A percentile compares a stretch with the other conserved stretches of the same genome.
These are phyloP conservation scores for Podaxis rugospora DNA, from an alignment of 768 basidiomycete species.

Conservation along the genomic window DNA sequence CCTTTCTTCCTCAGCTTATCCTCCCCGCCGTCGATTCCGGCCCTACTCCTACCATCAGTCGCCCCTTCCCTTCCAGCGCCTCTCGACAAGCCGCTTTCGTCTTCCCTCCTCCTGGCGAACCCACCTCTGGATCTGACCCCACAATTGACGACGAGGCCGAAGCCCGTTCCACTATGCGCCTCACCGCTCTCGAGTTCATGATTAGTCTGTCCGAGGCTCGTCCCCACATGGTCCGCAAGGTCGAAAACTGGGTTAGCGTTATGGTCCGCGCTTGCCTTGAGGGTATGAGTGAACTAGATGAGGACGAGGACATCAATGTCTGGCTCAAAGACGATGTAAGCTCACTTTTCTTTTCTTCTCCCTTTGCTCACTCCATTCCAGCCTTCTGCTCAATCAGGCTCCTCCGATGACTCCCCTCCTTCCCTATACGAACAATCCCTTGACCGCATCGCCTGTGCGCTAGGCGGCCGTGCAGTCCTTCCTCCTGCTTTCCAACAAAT, in stretches of 20 bases:
- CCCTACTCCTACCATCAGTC: slow-evolving; percentile 43
- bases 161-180: slow-evolving; percentile 63
- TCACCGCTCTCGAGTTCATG: slow-evolving; percentile 80
- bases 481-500: slow-evolving; percentile 80
- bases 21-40: slow-evolving; percentile 51
- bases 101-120: slow-evolving; percentile 29
- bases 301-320: slow-evolving; percentile 42
- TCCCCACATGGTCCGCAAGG: slow-evolving; percentile 63
- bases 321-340: slow-evolving; percentile 80
- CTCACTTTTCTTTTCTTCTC: slow-evolving; percentile 15
- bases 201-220: slow-evolving; percentile 73
- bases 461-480: slow-evolving; percentile 72
- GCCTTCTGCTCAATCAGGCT: slow-evolving; percentile 59
- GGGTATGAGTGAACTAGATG: slow-evolving; percentile 76
- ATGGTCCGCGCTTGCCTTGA: slow-evolving; percentile 76
- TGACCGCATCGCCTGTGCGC: slow-evolving; percentile 75
- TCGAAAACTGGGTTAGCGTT: slow-evolving; percentile 65
- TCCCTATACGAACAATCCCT: slow-evolving; percentile 80
- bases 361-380: slow-evolving; percentile 21
- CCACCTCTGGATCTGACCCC: slow-evolving; percentile 27
- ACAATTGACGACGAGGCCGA: slow-evolving; percentile 50
- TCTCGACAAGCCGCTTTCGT: slow-evolving; percentile 33
- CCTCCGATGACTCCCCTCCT: slow-evolving; percentile 61
- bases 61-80: slow-evolving; percentile 36
- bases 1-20: slow-evolving; percentile 69